Base-by-base conservation (phyloP, 2,329 filamentous ascomycete genomes). In the Knoxdaviesia proteae region DNA sequence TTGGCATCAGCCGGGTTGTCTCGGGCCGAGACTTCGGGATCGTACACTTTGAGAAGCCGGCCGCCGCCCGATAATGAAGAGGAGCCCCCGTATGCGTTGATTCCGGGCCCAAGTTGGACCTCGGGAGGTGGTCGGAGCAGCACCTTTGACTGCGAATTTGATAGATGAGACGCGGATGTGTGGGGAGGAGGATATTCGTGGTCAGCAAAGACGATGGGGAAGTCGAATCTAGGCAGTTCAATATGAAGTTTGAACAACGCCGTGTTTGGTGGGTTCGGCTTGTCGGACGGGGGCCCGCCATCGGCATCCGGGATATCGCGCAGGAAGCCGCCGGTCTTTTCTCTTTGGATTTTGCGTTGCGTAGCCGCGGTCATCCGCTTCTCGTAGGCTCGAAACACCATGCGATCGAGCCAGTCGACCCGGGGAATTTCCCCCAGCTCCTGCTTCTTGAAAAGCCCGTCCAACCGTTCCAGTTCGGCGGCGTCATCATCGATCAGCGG, bases 1-100 rank as follows among this genome's bases (percentile, higher is more conserved):
- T 98, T 98, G 54, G 80, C 84, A 59, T 98, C 90, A 7, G 86
- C 87, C 1, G 88, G 90, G 54, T 98, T 98, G 50, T 94, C 87
- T 45, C 73, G 74, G 35, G 84, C 78, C 0, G 84, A 86, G 40
- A 90, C 78, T 57, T 98, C 90, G 0, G 90, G 87, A 50, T 98
- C 90, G 52, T 94, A 96, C 1, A 96, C 83, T 46, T 77, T 74
- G 43, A 94, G 77, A 9, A 96, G 62, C 3, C 78, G 73, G 6
- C 71, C 69, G 9, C 67, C 66, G 36, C 62, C 56, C 20, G 20
- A 20, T 4, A 60, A 63, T 34, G 62, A 60, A 36, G 64, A 59
- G 42, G 53, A 63, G 32, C 72, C 69, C 1, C 67, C 70, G 7
- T 77, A 62, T 0, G 74, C 75, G 52, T 86, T 81, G 48, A 94